Conservation (phyloP, 2,329 filamentous ascomycete genomes). For the Trichoderma afroharzianum region DNA sequence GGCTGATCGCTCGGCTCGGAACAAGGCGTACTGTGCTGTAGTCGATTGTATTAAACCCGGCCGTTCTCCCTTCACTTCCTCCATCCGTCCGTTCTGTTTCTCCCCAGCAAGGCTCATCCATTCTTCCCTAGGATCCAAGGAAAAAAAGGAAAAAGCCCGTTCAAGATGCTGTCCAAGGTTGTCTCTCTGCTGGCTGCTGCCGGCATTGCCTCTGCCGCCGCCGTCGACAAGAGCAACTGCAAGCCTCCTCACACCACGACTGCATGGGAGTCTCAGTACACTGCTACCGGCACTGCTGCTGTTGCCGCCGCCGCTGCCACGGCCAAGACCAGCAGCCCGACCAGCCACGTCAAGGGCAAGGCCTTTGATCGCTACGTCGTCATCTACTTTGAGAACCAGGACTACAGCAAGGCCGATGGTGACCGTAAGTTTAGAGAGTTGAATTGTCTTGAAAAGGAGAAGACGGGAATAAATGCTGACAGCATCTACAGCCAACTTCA, state of each 20-base stretch:
- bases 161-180: slow-evolving; percentile 20
- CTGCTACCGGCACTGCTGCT: slow-evolving; percentile 47
- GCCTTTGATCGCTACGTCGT: slow-evolving; percentile 69
- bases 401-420: slow-evolving; percentile 60
- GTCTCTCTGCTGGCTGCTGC: slow-evolving; percentile 27
- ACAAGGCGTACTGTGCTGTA: not conserved
- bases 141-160: not conserved
- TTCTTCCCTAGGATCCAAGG: not conserved
- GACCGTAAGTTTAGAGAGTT: slow-evolving; percentile 48
- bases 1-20: not conserved
- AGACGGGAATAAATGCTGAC: not conserved
- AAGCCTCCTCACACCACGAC: slow-evolving; percentile 7
- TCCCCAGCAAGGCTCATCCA: not conserved
- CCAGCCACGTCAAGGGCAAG: slow-evolving; percentile 63
- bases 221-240: not conserved
- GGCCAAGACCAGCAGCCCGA: slow-evolving; percentile 57
- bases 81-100: not conserved
- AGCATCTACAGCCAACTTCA: slow-evolving; percentile 25
- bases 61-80: not conserved
- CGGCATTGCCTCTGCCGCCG: slow-evolving; percentile 27
- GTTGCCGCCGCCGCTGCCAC: slow-evolving; percentile 57
- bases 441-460: not conserved
- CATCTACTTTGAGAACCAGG: slow-evolving; percentile 76
- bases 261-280: slow-evolving; percentile 42
- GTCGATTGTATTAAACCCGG: not conserved